Conservation (phyloP, 352 stramenopile genomes). For the Pythium biforme region DNA sequence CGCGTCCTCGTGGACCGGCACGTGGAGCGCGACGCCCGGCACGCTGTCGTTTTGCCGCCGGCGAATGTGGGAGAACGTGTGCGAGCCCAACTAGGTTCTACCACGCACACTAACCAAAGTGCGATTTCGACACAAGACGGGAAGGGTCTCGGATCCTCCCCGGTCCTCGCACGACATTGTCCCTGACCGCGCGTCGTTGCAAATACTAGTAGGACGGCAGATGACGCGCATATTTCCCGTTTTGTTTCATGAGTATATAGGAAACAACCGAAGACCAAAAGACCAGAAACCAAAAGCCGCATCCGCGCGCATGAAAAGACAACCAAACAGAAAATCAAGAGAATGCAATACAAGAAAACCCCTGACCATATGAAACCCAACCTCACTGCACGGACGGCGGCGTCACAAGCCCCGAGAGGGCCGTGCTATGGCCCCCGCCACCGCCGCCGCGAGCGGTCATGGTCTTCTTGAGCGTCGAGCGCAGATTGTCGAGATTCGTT, state of each 20-base stretch:
- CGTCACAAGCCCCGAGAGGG: constrained; percentile 1
- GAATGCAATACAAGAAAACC: constrained; percentile 6
- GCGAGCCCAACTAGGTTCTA: constrained; percentile 20
- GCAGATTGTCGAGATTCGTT: constrained; percentile 27
- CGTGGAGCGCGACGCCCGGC: constrained; percentile 37
- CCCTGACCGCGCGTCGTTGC: too few relatives aligned
- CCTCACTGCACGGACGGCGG: constrained; percentile 6
- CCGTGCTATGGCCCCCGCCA: not conserved
- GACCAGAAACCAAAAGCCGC: not conserved
- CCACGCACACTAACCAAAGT: not conserved
- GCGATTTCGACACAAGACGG: too few relatives aligned
- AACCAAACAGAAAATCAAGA: not conserved
- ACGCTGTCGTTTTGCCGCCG: constrained; percentile 46
- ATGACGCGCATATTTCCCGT: not conserved
- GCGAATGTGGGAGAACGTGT: constrained; percentile 75
- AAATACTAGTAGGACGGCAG: too few relatives aligned
- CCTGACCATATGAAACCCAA: not conserved
- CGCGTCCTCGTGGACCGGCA: constrained; percentile 57
- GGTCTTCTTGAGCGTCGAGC: constrained; percentile 22
- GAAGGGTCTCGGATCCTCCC: too few relatives aligned
- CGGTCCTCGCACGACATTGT: too few relatives aligned
- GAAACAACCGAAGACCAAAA: not conserved
- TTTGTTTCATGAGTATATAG: constrained; percentile 4
- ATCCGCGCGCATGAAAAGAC: not conserved
- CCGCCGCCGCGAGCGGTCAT: constrained; percentile 23